Evolutionary conservation across 2,329 filamentous ascomycete genomes (phyloP).

Genomic region (Paecilomyces niveus): DNA sequence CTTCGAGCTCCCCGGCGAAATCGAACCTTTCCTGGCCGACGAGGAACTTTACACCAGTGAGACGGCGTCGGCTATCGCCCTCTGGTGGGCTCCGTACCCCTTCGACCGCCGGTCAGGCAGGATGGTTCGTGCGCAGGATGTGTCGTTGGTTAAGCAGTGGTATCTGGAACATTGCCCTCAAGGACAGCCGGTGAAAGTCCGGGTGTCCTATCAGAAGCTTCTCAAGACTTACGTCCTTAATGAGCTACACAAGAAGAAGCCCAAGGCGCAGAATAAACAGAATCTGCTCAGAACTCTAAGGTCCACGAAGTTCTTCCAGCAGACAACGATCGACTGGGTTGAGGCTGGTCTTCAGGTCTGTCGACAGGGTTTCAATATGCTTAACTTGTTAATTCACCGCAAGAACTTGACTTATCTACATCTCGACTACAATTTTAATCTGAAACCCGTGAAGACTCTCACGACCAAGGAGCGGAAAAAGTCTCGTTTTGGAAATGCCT

Average conservation of each 20-base stretch:
- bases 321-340: constrained; percentile 98
- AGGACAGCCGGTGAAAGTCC: constrained; percentile 89
- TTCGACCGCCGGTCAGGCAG: constrained; percentile 89
- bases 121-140: constrained; percentile 96
- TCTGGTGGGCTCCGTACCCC: constrained; percentile 98
- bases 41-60: constrained; percentile 85
- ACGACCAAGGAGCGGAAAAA: constrained; percentile 99
- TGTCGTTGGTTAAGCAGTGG: constrained; percentile 95
- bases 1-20: constrained; percentile 71
- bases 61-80: constrained; percentile 79
- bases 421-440: constrained; percentile 98
- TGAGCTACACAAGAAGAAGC: constrained; percentile 89
- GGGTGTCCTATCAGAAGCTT: constrained; percentile 96
- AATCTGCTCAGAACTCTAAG: constrained; percentile 84
- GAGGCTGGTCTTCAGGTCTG: constrained; percentile 98
- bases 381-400: constrained; percentile 92
- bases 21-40: constrained; percentile 83
- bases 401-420: constrained; percentile 98
- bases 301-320: constrained; percentile 98
- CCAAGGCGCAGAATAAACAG: constrained; percentile 93
- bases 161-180: constrained; percentile 93
- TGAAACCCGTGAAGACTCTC: constrained; percentile 97
- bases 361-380: constrained; percentile 97
- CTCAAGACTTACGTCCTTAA: constrained; percentile 95
- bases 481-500: constrained; percentile 97